A percentile compares a stretch with the other conserved stretches of the same genome.
Conservation (phyloP, 371 early-diverging fungal genomes). For the Syncephalastrum racemosum region DNA sequence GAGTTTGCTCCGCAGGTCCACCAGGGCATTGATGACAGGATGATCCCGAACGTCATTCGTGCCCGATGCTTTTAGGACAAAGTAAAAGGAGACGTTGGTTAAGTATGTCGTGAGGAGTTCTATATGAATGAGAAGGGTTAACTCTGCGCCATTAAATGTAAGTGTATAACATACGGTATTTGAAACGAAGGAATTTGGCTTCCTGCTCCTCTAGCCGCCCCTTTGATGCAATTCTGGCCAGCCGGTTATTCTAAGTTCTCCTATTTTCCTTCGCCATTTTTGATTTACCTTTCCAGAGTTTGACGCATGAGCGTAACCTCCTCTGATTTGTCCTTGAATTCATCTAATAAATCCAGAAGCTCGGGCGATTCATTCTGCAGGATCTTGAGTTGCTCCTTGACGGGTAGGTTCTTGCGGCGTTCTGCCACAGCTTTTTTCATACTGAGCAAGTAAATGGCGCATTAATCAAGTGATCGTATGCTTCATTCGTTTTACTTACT, state of each 20-base stretch:
- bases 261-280: not conserved
- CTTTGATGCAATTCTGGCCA: constrained; percentile 16
- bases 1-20: constrained; percentile 69
- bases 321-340: constrained; percentile 67
- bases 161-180: constrained; percentile 44
- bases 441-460: constrained; percentile 9
- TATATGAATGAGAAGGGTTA: not conserved
- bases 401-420: constrained; percentile 58
- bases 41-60: constrained; percentile 66
- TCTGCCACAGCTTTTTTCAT: constrained; percentile 12
- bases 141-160: not conserved
- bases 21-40: constrained; percentile 81
- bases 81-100: constrained; percentile 88
- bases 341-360: constrained; percentile 71
- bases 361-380: constrained; percentile 84
- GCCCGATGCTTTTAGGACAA: constrained; percentile 74
- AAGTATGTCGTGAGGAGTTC: constrained; percentile 69
- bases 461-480: not conserved
- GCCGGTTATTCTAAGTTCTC: not conserved
- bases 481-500: constrained; percentile 19
- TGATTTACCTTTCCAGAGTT: constrained; percentile 31
- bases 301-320: constrained; percentile 32
- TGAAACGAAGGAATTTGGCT: constrained; percentile 51
- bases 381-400: constrained; percentile 68
- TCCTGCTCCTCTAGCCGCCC: constrained; percentile 16